Base-by-base conservation (phyloP, 202 grass and related monocot genomes). In the Elaeis oleifera region DNA sequence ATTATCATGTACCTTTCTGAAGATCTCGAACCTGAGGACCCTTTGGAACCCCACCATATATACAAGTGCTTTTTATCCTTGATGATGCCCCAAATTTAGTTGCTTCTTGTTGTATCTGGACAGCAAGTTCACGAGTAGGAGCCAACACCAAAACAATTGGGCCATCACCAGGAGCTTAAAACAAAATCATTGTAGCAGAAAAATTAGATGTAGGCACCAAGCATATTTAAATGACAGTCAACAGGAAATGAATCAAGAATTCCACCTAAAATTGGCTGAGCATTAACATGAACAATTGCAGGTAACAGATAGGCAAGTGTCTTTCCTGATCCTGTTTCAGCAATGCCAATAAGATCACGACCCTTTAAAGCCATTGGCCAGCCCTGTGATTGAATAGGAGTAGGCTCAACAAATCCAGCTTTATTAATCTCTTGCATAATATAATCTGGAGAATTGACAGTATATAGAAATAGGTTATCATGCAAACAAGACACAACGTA, bases 281-380 rank as follows among this genome's bases (percentile, higher is more conserved):
- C 88, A 80, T 97, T 92, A 56, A 97, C 88, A 79, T 97, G 88
- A 75, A 97, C 76, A 64, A 97, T 89, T 26, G 92, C 79, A 77
- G 92, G 92, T 60, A 97, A 73, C 64, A 97, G 79, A 65, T 97
- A 97, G 28, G 88, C 77, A 63, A 99, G 76, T 57, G 88, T 99
- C 84, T 99, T 99, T 67, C 88, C 88, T 65, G 88, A 99, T 70
- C 94, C 94, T 77, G 94, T 99, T 79, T 99, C 94, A 61, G 88
- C 94, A 76, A 99, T 86, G 69, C 94, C 88, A 72, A 99, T 82
- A 72, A 99, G 75, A 78, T 92, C 82, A 50, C 94, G 88, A 2
- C 94, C 94, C 75, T 84, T 97, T 51, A 97, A 67, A 65, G 84
- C 92, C 88, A 97, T 99, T 49, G 94, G 88, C 94, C 94, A 99